Evolutionary conservation across 225 moss, liverwort and hornwort species (phyloP), one percentile per base, ranked within the genome.

Genomic region (Polytrichum commune): DNA sequence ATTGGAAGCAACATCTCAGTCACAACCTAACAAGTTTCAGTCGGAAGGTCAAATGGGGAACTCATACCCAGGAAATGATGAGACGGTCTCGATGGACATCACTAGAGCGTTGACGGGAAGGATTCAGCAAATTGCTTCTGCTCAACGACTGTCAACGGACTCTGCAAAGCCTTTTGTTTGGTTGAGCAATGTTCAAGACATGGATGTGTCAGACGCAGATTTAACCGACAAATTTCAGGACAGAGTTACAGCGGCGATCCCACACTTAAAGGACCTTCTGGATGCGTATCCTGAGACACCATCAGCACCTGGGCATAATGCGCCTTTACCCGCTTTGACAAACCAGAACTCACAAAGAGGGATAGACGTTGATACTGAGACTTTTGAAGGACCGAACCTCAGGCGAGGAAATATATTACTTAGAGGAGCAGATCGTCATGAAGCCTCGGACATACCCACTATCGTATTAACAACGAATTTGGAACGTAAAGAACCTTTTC

Each of bases 181-280:
- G 75, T 56, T 75, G 53, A 79, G 68, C 65, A 77, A 66, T 38
- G 81, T 74, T 30, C 77, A 76, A 73, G 60, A 60, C 69, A 77
- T 84, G 75, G 88, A 88, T 25, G 73, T 82, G 23, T 75, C 75
- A 69, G 80, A 82, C 66, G 63, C 29, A 16, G 81, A 84, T 75
- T 27, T 68, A 62, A 82, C 71, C 69, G 82, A 76, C 20, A 73
- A 74, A 64, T 80, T 78, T 63, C 75, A 78, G 53, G 84, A 82
- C n/a, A 82, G 80, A 28, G 77, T 82, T 75, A 85, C 85, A 54
- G 82, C 85, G 77, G 77, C 80, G 55, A 85, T 88, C 65, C 84
- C 88, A 46, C 77, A 75, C 54, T 74, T 77, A 68, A 78, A 56
- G 22, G 63, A 27, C 60, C 80, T 82, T 73, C 73, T 85, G 65